phyloP scores from a whole-genome alignment of 2,329 filamentous ascomycete species.

The Aspergillus novoparasiticus region DNA sequence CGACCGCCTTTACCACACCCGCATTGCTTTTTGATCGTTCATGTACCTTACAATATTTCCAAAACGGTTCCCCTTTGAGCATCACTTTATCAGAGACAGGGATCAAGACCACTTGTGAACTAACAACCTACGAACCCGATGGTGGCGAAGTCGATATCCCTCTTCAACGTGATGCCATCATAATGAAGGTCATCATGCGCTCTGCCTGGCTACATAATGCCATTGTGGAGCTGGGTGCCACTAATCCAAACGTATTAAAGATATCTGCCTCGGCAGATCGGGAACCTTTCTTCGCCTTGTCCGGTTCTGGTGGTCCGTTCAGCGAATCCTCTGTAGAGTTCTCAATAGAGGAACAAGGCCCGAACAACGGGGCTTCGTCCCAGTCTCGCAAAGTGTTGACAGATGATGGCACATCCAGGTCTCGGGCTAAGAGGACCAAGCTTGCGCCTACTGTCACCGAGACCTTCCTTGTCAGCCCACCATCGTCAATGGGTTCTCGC shows the following conservation, averaged over 20 bases:
- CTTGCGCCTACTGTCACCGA: slow-evolving; percentile 50
- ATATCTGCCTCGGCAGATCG: slow-evolving; percentile 63
- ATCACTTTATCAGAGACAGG: slow-evolving; percentile 84
- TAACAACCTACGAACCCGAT: slow-evolving; percentile 84
- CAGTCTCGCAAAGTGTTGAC: slow-evolving; percentile 37
- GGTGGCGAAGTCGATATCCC: slow-evolving; percentile 66
- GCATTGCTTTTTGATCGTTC: slow-evolving; percentile 81
- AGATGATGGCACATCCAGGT: slow-evolving; percentile 39
- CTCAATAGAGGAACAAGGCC: slow-evolving; percentile 48
- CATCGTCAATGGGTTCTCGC: slow-evolving; percentile 57
- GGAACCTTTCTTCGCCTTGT: slow-evolving; percentile 74
- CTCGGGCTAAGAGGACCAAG: slow-evolving; percentile 36
- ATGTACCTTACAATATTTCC: slow-evolving; percentile 77
- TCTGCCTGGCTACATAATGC: slow-evolving; percentile 55
- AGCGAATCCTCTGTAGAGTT: slow-evolving; percentile 65
- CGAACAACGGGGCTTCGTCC: slow-evolving; percentile 24
- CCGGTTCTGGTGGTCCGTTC: slow-evolving; percentile 61
- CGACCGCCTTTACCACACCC: slow-evolving; percentile 81
- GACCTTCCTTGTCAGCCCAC: slow-evolving; percentile 59
- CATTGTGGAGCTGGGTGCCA: slow-evolving; percentile 58
- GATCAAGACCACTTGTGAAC: slow-evolving; percentile 84
- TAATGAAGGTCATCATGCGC: slow-evolving; percentile 95
- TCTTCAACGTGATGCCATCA: slow-evolving; percentile 75
- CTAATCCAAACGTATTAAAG: slow-evolving; percentile 72
- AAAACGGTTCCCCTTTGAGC: slow-evolving; percentile 75